A percentile compares a stretch with the other conserved stretches of the same genome.
Conservation (phyloP, 2,329 filamentous ascomycete species). For the Sporothrix dimorphospora region DNA sequence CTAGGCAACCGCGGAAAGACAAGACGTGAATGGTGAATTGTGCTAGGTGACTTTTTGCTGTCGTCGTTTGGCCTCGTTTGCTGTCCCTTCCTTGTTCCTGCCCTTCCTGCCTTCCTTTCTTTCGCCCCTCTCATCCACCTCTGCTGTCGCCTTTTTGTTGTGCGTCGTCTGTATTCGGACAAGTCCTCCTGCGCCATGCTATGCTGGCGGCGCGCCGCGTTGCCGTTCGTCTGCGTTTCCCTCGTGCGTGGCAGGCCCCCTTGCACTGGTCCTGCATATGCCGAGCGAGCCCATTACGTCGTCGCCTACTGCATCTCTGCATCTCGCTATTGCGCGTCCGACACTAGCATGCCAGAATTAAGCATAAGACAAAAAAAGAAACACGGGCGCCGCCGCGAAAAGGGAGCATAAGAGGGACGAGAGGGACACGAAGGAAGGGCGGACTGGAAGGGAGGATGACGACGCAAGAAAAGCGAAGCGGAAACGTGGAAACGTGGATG, state of each 20-base stretch:
- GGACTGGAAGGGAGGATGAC: neutral
- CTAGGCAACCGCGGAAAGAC: conserved; percentile 18
- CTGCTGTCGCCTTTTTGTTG: conserved; percentile 21
- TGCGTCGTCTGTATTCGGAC: neutral
- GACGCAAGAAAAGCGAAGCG: neutral
- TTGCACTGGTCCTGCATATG: conserved; percentile 12
- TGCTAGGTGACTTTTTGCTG: neutral
- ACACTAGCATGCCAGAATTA: conserved; percentile 11
- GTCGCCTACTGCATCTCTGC: neutral
- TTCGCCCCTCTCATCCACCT: neutral
- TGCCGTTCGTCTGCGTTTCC: neutral
- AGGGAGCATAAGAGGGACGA: neutral
- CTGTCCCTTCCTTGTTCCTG: neutral
- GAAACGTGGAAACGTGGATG: conserved; percentile 15
- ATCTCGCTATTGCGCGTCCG: neutral
- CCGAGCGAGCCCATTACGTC: neutral
- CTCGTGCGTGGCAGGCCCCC: neutral
- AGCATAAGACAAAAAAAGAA: conserved; percentile 25
- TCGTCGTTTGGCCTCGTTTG: neutral
- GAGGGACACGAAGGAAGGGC: neutral
- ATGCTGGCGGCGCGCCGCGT: neutral
- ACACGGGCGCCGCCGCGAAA: neutral
- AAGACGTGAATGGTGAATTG: conserved; percentile 8
- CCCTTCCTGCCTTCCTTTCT: neutral
- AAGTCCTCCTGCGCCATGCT: conserved; percentile 19